phyloP scores from a whole-genome alignment of 2,329 filamentous ascomycete species.

The Juglanconis oblonga region DNA sequence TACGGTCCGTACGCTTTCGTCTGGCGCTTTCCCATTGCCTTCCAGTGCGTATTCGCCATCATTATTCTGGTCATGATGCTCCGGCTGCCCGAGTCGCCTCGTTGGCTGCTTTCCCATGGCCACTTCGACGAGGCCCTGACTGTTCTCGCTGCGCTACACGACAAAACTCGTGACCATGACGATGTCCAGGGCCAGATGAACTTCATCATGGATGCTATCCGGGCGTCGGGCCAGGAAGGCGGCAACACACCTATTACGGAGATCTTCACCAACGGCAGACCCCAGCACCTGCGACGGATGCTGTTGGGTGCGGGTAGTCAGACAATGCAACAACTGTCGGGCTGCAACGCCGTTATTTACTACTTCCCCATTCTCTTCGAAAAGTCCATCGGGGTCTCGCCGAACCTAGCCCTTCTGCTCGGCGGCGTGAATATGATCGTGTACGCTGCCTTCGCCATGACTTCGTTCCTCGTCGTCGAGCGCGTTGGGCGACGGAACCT shows the following conservation, averaged over 20 bases:
- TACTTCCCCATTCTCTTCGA: slow-evolving; percentile 46
- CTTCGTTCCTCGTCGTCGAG: slow-evolving; percentile 52
- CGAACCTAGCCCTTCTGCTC: slow-evolving; percentile 43
- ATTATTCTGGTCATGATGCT: slow-evolving; percentile 37
- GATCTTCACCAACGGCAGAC: slow-evolving; percentile 24
- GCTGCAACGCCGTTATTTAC: slow-evolving; percentile 47
- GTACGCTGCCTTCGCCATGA: slow-evolving; percentile 55
- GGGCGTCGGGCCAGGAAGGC: slow-evolving; percentile 28
- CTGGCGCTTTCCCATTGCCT: slow-evolving; percentile 38
- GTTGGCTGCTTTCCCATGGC: slow-evolving; percentile 43
- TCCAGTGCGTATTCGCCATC: slow-evolving; percentile 43
- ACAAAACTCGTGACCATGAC: slow-evolving; percentile 44
- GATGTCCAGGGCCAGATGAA: slow-evolving; percentile 45
- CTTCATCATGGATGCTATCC: slow-evolving; percentile 33
- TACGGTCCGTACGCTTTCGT: slow-evolving; percentile 31
- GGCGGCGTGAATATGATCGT: slow-evolving; percentile 51
- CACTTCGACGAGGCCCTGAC: slow-evolving; percentile 51
- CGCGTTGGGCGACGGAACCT: slow-evolving; percentile 44
- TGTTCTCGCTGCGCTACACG: slow-evolving; percentile 49
- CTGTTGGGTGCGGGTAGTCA: slow-evolving; percentile 23
- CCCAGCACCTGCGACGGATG: slow-evolving; percentile 23
- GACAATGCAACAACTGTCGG: slow-evolving; percentile 26
- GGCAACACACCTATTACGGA: slow-evolving; percentile 28
- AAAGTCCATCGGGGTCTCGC: slow-evolving; percentile 23
- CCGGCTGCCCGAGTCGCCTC: slow-evolving; percentile 52